These are phyloP conservation scores for Entamoeba histolytica DNA, from an alignment of 208 protist species.

Conservation along the genomic window DNA sequence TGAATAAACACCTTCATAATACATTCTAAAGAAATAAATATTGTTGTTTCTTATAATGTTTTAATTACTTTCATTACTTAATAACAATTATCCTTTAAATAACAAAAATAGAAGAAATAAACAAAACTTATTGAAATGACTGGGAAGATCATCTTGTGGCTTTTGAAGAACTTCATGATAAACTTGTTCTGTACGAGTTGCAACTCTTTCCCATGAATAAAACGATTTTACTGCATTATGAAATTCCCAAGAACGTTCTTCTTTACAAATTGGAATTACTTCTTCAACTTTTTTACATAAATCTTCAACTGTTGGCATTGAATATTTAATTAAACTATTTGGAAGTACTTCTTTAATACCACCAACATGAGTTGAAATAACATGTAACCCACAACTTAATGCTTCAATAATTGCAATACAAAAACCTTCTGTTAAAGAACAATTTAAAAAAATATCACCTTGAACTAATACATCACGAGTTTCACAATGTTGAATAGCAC, in stretches of 20 bases:
- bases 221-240: not conserved
- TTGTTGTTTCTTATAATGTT: too few species aligned
- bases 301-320: not conserved
- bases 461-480: constrained; percentile 51
- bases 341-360: constrained; percentile 85
- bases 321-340: constrained; percentile 50
- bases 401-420: constrained; percentile 92
- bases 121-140: not conserved
- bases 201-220: not conserved
- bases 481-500: constrained; percentile 4
- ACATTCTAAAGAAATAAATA: not conserved
- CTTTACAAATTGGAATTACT: not conserved
- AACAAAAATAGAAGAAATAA: too few species aligned
- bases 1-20: not conserved
- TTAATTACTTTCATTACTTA: too few species aligned
- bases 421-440: constrained; percentile 86
- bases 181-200: not conserved
- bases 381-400: not conserved
- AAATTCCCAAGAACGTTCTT: not conserved
- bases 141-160: not conserved
- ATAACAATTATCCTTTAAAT: too few species aligned
- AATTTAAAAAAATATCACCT: constrained; percentile 91
- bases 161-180: not conserved
- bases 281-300: not conserved
- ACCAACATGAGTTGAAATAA: constrained; percentile 70